phyloP scores from a whole-genome alignment of 2,329 filamentous ascomycete genomes.

The Xylaria sp. region DNA sequence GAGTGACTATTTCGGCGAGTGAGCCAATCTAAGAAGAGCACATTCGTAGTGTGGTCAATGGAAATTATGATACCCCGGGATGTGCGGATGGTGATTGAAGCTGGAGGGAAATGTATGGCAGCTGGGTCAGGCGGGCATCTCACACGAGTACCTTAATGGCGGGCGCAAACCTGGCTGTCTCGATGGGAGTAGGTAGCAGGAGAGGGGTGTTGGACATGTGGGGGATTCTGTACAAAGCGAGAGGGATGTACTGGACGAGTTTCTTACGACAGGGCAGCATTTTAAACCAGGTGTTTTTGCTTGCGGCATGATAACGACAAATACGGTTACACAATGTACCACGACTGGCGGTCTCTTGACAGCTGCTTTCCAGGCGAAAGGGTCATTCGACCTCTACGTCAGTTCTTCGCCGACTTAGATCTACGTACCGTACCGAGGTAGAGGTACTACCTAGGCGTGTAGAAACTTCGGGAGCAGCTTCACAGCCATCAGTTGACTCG shows the following conservation, averaged over 20 bases:
- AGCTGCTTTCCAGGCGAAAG: too few species aligned
- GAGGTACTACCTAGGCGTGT: neutral
- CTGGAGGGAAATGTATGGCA: conserved; percentile 20
- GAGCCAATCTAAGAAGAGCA: conserved; percentile 9
- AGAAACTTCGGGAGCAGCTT: neutral
- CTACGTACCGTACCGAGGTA: neutral
- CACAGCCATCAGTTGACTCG: neutral
- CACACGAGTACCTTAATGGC: conserved; percentile 7
- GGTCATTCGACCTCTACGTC: too few species aligned
- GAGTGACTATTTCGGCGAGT: conserved; percentile 42
- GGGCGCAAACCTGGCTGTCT: conserved; percentile 15
- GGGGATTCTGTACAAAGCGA: conserved; percentile 14
- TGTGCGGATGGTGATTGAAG: conserved; percentile 15
- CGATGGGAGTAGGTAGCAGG: conserved; percentile 13
- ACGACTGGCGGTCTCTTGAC: conserved; percentile 8
- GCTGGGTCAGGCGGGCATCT: too few species aligned
- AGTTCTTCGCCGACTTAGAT: neutral
- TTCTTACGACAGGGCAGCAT: conserved; percentile 23
- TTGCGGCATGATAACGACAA: conserved; percentile 31
- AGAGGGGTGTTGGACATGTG: too few species aligned
- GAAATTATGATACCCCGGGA: conserved; percentile 24
- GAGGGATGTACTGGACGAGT: conserved; percentile 22
- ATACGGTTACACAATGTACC: conserved; percentile 28
- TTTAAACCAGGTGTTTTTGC: conserved; percentile 18
- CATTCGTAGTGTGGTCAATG: conserved; percentile 6